phyloP scores from a whole-genome alignment of 768 basidiomycete genomes.

The Boletus fagicola region DNA sequence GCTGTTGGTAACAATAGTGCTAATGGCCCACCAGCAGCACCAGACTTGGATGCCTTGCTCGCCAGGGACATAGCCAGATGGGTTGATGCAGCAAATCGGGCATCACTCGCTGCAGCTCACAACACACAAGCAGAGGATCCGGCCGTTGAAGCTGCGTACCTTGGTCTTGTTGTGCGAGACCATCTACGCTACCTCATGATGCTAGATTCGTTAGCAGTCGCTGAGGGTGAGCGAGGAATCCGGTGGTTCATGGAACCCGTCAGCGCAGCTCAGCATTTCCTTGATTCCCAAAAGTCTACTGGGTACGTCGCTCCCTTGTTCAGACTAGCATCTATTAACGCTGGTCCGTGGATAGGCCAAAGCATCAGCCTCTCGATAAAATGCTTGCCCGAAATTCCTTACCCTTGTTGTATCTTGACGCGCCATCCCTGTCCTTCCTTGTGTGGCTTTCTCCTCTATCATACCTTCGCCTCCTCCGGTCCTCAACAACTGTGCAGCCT shows the following conservation, averaged over 20 bases:
- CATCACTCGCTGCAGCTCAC: slow-evolving; percentile 18
- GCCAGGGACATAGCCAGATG: slow-evolving; percentile 54
- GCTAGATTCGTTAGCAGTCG: slow-evolving; percentile 62
- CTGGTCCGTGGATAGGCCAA: slow-evolving; percentile 32
- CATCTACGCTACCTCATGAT: slow-evolving; percentile 69
- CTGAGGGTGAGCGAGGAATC: slow-evolving; percentile 58
- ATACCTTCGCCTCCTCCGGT: slow-evolving; percentile 62
- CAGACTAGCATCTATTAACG: neutral
- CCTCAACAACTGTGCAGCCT: slow-evolving; percentile 20
- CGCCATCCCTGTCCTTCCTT: slow-evolving; percentile 71
- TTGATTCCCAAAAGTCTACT: slow-evolving; percentile 16
- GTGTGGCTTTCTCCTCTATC: slow-evolving; percentile 65
- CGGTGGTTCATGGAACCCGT: slow-evolving; percentile 67
- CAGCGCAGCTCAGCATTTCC: slow-evolving; percentile 19
- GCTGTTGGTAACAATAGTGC: slow-evolving; percentile 50
- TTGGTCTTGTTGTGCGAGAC: slow-evolving; percentile 48
- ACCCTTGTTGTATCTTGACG: slow-evolving; percentile 68
- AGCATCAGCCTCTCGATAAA: slow-evolving; percentile 60
- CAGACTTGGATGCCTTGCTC: slow-evolving; percentile 60
- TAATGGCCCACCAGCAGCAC: slow-evolving; percentile 43
- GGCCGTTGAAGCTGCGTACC: slow-evolving; percentile 45
- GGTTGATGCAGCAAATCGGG: slow-evolving; percentile 43
- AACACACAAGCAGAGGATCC: slow-evolving; percentile 47
- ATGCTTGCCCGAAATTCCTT: slow-evolving; percentile 54
- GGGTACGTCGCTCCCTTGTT: slow-evolving; percentile 14